A percentile compares a stretch with the other conserved stretches of the same genome.
phyloP scores from a whole-genome alignment of 345 rosid species.

The rapeseed (Brassica napus) region Da-Ae NC_063452.1:43462001-43462500 shows the following conservation, averaged over 20 bases:
- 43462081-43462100: too few species aligned
- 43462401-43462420: slow-evolving; percentile 65
- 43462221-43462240: background rate
- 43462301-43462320: background rate
- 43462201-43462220: background rate
- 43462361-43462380: slow-evolving; percentile 36
- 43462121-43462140: too few species aligned
- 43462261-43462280: background rate
- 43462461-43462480: slow-evolving; percentile 74
- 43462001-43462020: too few species aligned
- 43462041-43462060: too few species aligned
- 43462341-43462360: slow-evolving; percentile 21
- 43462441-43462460: slow-evolving; percentile 74
- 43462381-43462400: slow-evolving; percentile 51
- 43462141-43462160: too few species aligned
- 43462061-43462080: too few species aligned
- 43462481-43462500: slow-evolving; percentile 59
- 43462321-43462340: background rate
- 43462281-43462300: slow-evolving; percentile 18
- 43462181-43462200: background rate
- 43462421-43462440: slow-evolving; percentile 80
- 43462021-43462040: too few species aligned
- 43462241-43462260: background rate
- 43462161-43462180: too few species aligned
- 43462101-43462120: too few species aligned